Base-by-base conservation (phyloP, 75 land plant species). In the Picea glauca region DNA sequence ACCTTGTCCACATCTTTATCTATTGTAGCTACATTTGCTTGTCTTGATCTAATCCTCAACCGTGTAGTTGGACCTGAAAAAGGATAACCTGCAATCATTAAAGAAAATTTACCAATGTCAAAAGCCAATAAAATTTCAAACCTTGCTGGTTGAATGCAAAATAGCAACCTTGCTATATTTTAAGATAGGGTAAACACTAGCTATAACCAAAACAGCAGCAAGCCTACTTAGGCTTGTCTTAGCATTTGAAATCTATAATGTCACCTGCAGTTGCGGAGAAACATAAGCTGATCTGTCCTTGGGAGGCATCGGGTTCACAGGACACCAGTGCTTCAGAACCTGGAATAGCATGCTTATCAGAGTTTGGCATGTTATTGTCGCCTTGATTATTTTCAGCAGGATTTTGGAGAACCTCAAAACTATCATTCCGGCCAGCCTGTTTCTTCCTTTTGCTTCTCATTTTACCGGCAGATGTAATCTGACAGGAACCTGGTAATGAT, bases 41-140 rank as follows among this genome's bases (percentile, higher is more conserved):
- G 54, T 38, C n/a, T 43, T 75, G 76, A 56, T 78, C 88, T 85
- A 74, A 77, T 82, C 67, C 96, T 78, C 4, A 86, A 85, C 15
- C 90, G 86, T 21, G 91, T 82, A 78, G 89, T 80, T 30, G 92
- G 90, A 57, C 89, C 85, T 18, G 76, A 92, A 58, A 72, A 80
- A 75, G 26, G 35, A 32, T 35, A 38, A 63, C 74, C 78, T 77
- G 78, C 70, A 9, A 78, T 18, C 72, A 21, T 40, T 46, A 65
- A 54, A 31, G n/a, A 38, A 64, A 66, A 13, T 20, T n/a, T 6
- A 43, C n/a, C 9, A 35, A 18, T 20, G 43, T 70, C 74, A 70
- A 43, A 40, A 43, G 74, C 8, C 21, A 43, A 70, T 70, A 2
- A 70, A 70, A 40, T 40, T 70, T 70, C 9, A 17, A 70, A 43